phyloP scores from a whole-genome alignment of 495 filamentous ascomycete genomes.

The Cryomyces antarcticus region DNA sequence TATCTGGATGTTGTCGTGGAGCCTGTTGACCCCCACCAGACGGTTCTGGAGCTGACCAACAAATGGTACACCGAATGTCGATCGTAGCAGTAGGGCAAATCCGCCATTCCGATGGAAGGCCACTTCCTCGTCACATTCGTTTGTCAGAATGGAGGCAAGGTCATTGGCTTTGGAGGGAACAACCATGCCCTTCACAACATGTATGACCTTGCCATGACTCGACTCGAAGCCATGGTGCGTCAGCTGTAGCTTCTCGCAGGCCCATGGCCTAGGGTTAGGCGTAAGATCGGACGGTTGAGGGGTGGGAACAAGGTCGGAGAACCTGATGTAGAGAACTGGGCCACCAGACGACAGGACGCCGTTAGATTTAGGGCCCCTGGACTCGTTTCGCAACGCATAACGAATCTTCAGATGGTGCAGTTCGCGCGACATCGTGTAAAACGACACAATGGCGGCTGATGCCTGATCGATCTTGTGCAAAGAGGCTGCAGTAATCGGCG shows the following conservation, averaged over 20 bases:
- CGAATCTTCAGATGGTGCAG: constrained; percentile 3
- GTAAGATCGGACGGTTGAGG: not conserved
- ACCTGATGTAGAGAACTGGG: not conserved
- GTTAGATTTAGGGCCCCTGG: not conserved
- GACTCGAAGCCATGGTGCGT: constrained; percentile 1
- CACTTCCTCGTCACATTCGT: constrained; percentile 35
- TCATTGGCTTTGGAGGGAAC: constrained; percentile 11
- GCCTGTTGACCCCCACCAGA: constrained; percentile 37
- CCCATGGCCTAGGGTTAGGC: not conserved
- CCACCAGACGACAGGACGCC: not conserved
- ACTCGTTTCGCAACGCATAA: not conserved
- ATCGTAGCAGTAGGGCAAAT: constrained; percentile 37
- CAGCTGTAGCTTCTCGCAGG: not conserved
- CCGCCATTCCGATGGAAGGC: constrained; percentile 35
- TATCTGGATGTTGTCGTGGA: constrained; percentile 44
- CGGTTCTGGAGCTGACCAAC: constrained; percentile 32
- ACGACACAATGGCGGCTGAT: not conserved
- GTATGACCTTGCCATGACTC: constrained; percentile 4
- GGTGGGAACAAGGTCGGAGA: not conserved
- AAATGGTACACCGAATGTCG: constrained; percentile 33
- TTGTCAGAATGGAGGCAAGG: constrained; percentile 27
- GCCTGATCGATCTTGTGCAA: not conserved
- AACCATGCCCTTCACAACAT: constrained; percentile 22
- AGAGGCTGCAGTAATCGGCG: not conserved
- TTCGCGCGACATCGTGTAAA: not conserved